Percentiles rank a stretch among this genome's conserved stretches.
These are phyloP conservation scores for Leavenworthia alabamica DNA, from an alignment of 345 rosid genomes.

Conservation along the genomic window DNA sequence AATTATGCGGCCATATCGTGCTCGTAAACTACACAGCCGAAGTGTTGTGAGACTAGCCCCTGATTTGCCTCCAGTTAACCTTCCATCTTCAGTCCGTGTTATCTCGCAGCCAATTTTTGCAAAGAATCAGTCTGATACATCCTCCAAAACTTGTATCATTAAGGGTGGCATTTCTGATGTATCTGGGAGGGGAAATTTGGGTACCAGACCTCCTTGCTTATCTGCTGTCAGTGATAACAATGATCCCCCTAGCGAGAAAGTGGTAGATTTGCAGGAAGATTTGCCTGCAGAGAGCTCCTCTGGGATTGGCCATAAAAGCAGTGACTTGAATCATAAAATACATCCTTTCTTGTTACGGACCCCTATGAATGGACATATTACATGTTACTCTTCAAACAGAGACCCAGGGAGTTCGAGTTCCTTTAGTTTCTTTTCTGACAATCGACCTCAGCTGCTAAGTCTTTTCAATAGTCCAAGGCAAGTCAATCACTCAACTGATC, in stretches of 20 bases:
- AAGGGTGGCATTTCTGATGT: constrained; percentile 22
- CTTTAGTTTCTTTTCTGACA: constrained; percentile 64
- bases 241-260: constrained; percentile 28
- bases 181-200: constrained; percentile 38
- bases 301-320: constrained; percentile 39
- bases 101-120: constrained; percentile 61
- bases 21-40: constrained; percentile 39
- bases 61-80: constrained; percentile 87
- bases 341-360: constrained; percentile 83
- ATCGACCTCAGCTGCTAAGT: constrained; percentile 71
- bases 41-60: constrained; percentile 86
- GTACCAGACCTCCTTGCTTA: constrained; percentile 30
- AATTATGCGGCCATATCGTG: constrained; percentile 37
- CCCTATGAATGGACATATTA: constrained; percentile 49
- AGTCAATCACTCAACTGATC: constrained; percentile 34
- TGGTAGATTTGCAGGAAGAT: constrained; percentile 30
- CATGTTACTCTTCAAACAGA: constrained; percentile 46
- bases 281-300: constrained; percentile 42
- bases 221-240: constrained; percentile 31
- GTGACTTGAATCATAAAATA: constrained; percentile 60
- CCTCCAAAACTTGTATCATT: constrained; percentile 32
- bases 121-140: constrained; percentile 36
- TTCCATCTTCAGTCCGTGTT: constrained; percentile 82
- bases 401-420: constrained; percentile 37
- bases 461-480: constrained; percentile 63